Evolutionary conservation across 148 eudicot genomes (phyloP), one percentile per base, ranked within the genome.

Genomic region (Selenicereus undatus): DNA sequence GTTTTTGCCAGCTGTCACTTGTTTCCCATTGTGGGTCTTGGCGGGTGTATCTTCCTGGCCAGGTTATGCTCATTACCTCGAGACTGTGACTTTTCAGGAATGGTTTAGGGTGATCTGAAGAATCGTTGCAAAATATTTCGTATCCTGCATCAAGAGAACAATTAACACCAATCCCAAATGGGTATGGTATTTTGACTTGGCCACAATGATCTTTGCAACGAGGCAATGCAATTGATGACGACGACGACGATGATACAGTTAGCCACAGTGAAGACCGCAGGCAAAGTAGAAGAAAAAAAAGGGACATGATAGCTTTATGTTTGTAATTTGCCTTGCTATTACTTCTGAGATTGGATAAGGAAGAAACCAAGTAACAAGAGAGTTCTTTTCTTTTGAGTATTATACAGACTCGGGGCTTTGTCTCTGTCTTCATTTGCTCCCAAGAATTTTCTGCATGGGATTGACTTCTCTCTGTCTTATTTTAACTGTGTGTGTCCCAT

Each of bases 1-100:
- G 45, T 42, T 42, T 58, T 58, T 16, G 64, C n/a, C n/a, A n/a
- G n/a, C n/a, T n/a, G n/a, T n/a, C n/a, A n/a, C n/a, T n/a, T n/a
- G n/a, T n/a, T n/a, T n/a, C n/a, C 20, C 20, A 5, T 21, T 58
- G 64, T 58, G 20, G 22, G n/a, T 5, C 1, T 2, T 58, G 22
- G 5, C 4, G 22, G 8, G 24, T 18, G 4, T 42, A 42, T 3
- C 66, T 62, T 62, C 11, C 35, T 8, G 42, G n/a, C 74, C 42
- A 18, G 35, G n/a, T 71, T 30, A 72, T 74, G 24, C 81, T 64
- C 13, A 79, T 73, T 43, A 85, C 77, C 64, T 81, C 76, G 0
- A 79, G 22, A 6, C 71, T 71, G 60, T 50, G 12, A 18, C 50
- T 50, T 1, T 56, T 16, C n/a, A 83, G 4, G 70, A 75, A 32